Percentiles rank a stretch among this genome's conserved stretches.
Conservation (phyloP, 805 yeast species). For the Wickerhamomyces queroliae region DNA sequence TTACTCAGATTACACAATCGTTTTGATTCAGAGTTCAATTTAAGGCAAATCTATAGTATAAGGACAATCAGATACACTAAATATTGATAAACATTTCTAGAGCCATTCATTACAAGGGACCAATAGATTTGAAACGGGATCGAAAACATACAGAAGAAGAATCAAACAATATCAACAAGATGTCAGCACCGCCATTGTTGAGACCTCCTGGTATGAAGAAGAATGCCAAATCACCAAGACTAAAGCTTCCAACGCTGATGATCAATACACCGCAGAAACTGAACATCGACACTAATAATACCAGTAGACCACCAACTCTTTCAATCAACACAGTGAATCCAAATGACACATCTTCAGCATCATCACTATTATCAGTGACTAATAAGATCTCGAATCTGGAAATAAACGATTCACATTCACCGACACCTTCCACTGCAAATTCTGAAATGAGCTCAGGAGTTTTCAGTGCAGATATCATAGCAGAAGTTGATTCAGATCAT, state of each 20-base stretch:
- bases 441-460: constrained; percentile 20
- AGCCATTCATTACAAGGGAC: no score
- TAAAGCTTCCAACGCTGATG: constrained; percentile 34
- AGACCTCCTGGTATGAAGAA: constrained; percentile 38
- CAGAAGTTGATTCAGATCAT: constrained; percentile 16
- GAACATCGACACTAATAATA: constrained; percentile 1
- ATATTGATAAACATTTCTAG: no score
- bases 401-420: constrained; percentile 10
- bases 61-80: no score
- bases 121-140: no score
- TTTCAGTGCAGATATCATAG: constrained; percentile 25
- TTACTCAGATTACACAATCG: no score
- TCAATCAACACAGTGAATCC: constrained; percentile 7
- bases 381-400: constrained; percentile 14
- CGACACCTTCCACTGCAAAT: constrained; percentile 27
- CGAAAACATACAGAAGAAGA: not conserved
- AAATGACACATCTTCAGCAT: constrained; percentile 13
- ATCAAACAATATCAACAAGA: constrained; percentile 4
- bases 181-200: constrained; percentile 33
- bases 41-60: no score
- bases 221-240: constrained; percentile 35
- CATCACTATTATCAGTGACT: constrained; percentile 17
- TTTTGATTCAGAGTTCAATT: no score
- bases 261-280: constrained; percentile 12
- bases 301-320: constrained; percentile 2